A percentile compares a stretch with the other conserved stretches of the same genome.
Conservation (phyloP, 2,329 filamentous ascomycete genomes). For the Rhynchosporium secalis region DNA sequence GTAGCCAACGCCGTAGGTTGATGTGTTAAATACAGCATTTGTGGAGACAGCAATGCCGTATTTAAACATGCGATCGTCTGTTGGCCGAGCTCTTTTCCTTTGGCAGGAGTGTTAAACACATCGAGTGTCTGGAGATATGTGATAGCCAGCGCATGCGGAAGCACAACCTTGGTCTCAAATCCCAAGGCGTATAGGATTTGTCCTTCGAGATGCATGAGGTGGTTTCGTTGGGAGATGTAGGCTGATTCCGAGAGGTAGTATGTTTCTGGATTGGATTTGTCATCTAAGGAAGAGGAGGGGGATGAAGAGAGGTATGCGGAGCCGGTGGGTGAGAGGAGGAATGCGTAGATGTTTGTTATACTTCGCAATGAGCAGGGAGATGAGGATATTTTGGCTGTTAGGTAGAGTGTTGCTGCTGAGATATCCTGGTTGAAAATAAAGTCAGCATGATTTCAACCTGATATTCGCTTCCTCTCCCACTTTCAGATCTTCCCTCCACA, state of each 20-base stretch:
- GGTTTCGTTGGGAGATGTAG: conserved; percentile 64
- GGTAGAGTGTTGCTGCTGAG: conserved; percentile 78
- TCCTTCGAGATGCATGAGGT: conserved; percentile 73
- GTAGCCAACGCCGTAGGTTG: conserved; percentile 84
- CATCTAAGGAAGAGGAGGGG: conserved; percentile 7
- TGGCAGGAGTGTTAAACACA: conserved; percentile 49
- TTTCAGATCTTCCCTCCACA: too few relatives aligned
- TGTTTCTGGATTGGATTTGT: conserved; percentile 45
- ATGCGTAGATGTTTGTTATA: conserved; percentile 80
- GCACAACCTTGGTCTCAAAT: conserved; percentile 81
- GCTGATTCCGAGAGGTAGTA: conserved; percentile 73
- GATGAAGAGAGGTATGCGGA: conserved; percentile 42
- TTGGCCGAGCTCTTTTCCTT: conserved; percentile 54
- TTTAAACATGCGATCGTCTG: conserved; percentile 80
- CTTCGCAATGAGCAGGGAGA: conserved; percentile 75
- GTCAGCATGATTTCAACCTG: neutral
- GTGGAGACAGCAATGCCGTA: conserved; percentile 79
- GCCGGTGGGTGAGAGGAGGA: conserved; percentile 62
- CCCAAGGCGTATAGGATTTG: conserved; percentile 73
- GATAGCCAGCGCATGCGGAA: conserved; percentile 83
- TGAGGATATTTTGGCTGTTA: conserved; percentile 79
- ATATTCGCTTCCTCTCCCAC: too few relatives aligned
- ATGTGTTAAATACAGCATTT: conserved; percentile 87
- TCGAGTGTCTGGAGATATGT: conserved; percentile 92
- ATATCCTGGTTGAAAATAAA: conserved; percentile 61